Evolutionary conservation across 495 filamentous ascomycete species (phyloP).

Genomic region (Penicillium angulare): DNA sequence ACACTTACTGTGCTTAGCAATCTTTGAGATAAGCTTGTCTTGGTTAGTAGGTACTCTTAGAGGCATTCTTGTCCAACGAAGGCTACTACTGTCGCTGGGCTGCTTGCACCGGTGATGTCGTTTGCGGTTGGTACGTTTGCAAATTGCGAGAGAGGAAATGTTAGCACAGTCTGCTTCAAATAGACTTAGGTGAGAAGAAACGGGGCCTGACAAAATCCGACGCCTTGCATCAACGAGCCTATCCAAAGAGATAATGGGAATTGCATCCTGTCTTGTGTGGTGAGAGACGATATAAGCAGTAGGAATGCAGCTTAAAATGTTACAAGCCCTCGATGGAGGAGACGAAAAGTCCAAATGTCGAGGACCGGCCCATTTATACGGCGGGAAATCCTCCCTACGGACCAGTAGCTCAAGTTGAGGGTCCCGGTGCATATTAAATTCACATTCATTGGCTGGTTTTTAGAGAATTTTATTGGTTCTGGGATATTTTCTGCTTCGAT

Average conservation of each 20-base stretch:
- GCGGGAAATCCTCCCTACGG: background rate
- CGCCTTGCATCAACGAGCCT: too few relatives aligned
- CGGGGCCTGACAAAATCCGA: too few relatives aligned
- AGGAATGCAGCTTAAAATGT: background rate
- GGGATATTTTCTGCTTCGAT: background rate
- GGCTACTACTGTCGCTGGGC: too few relatives aligned
- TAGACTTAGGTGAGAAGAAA: too few relatives aligned
- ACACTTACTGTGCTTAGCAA: background rate
- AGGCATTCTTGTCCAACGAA: too few relatives aligned
- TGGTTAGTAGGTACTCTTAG: background rate
- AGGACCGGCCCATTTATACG: background rate
- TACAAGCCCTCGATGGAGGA: background rate
- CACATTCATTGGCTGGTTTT: background rate
- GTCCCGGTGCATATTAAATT: background rate
- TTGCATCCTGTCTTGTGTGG: too few relatives aligned
- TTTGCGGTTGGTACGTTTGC: too few relatives aligned
- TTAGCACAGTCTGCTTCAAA: too few relatives aligned
- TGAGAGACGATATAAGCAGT: background rate
- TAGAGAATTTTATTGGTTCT: background rate
- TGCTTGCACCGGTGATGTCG: too few relatives aligned
- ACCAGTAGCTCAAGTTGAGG: background rate
- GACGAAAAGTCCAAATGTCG: background rate
- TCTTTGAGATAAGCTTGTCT: background rate
- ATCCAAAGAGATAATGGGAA: too few relatives aligned
- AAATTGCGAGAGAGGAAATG: too few relatives aligned